A percentile compares a stretch with the other conserved stretches of the same genome.
Evolutionary conservation across 176 grass and related monocot genomes (phyloP).

Genomic region (bread wheat (Triticum aestivum)): DNA sequence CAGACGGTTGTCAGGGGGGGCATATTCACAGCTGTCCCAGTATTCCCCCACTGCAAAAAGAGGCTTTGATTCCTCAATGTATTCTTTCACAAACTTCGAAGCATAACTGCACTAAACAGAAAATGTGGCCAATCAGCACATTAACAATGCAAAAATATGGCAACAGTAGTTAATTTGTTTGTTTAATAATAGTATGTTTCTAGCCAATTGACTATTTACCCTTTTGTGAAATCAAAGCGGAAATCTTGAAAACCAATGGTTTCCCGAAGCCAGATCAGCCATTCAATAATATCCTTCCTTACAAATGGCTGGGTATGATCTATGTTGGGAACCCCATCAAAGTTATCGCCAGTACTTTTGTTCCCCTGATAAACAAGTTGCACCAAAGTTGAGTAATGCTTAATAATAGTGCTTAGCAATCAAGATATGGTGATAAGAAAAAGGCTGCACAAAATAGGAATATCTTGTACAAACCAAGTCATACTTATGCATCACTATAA

Average conservation of each 20-base stretch:
- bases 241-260: slow-evolving; percentile 89
- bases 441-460: background rate
- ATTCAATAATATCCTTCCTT: slow-evolving; percentile 81
- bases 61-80: slow-evolving; percentile 86
- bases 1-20: slow-evolving; percentile 41
- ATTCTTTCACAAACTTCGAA: slow-evolving; percentile 84
- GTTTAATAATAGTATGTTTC: background rate
- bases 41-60: slow-evolving; percentile 89
- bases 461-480: slow-evolving; percentile 10
- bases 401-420: background rate
- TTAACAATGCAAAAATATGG: background rate
- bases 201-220: slow-evolving; percentile 47
- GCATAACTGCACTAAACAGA: slow-evolving; percentile 66
- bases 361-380: slow-evolving; percentile 52
- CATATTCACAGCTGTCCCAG: slow-evolving; percentile 91
- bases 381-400: slow-evolving; percentile 1
- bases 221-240: slow-evolving; percentile 98
- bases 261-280: slow-evolving; percentile 77
- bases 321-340: slow-evolving; percentile 89
- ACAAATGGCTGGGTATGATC: slow-evolving; percentile 96
- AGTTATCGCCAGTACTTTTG: slow-evolving; percentile 70
- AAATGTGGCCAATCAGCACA: slow-evolving; percentile 6
- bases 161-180: background rate
- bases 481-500: background rate
- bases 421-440: slow-evolving; percentile 3